phyloP scores from a whole-genome alignment of 768 basidiomycete species.

The Auricularia sp. region DNA sequence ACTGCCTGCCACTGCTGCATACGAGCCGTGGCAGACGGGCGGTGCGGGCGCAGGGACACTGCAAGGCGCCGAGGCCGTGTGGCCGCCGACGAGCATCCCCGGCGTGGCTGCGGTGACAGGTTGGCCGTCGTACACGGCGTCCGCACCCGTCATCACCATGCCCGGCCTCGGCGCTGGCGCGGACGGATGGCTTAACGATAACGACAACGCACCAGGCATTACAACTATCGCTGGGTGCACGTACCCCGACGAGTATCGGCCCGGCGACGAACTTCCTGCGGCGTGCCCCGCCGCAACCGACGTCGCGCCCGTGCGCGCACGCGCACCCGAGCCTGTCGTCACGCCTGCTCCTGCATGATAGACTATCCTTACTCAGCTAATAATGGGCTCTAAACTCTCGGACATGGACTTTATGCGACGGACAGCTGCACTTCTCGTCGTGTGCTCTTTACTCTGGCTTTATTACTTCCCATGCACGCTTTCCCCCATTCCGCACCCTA shows the following conservation, averaged over 20 bases:
- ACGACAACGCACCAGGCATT: conserved; percentile 54
- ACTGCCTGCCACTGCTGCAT: conserved; percentile 29
- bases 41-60: conserved; percentile 65
- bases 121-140: conserved; percentile 62
- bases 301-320: not conserved
- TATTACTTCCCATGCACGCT: no score
- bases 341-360: not conserved
- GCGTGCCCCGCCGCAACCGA: conserved; percentile 47
- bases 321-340: not conserved
- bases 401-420: not conserved
- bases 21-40: conserved; percentile 68
- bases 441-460: no score
- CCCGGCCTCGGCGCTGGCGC: conserved; percentile 41
- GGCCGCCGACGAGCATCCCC: conserved; percentile 63
- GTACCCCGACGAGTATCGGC: conserved; percentile 55
- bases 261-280: not conserved
- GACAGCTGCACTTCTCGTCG: not conserved
- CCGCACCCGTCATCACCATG: conserved; percentile 57
- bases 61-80: conserved; percentile 40
- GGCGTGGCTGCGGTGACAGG: conserved; percentile 35
- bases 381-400: not conserved
- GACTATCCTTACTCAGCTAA: not conserved
- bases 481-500: no score
- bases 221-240: conserved; percentile 62
- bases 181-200: conserved; percentile 72